Base-by-base conservation (phyloP, 1,284 basidiomycete species). In the Moesziomyces antarcticus region DNA sequence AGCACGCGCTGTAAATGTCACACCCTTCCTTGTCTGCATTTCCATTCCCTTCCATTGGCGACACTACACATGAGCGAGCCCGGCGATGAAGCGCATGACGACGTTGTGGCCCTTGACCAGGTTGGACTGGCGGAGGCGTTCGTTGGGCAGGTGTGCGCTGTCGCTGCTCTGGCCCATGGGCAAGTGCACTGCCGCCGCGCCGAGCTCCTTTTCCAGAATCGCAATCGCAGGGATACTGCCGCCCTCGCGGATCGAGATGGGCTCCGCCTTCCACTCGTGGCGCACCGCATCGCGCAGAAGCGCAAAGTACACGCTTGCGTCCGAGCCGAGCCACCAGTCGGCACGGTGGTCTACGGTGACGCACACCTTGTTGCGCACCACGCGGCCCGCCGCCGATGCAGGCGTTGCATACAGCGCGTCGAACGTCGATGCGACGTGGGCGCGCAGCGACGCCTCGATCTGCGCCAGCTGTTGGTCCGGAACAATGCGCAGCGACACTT, bases 311-410 rank as follows among this genome's bases (percentile, higher is more conserved):
- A 88, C 87, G 64, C 91, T 91, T 52, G 93, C 89, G 27, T 94
- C 87, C 50, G 91, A 89, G 0, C 94, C 94, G 1, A 97, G 87
- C 96, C 96, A 99, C 94, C 95, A 99, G 79, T 94, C 91, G 0
- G 94, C 94, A 1, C 89, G 91, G 71, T 94, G 92, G 48, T 92
- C 90, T 50, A 97, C 89, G 27, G 86, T 87, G 50, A 95, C 87
- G 3, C 40, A 22, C 5, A 77, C 60, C 20, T 51, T 44, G 55
- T 77, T 80, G 27, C 50, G 49, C 20, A 50, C 33, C 50, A 49
- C 20, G 45, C 44, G 18, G 14, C 7, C 50, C 41, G 21, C 37
- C 22, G 21, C 37, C 25, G 24, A 51, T n/a, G 16, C 13, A 21
- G 35, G 56, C 51, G 46, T 14, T 1, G 66, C 50, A 16, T 87